Conservation (phyloP, 2,329 filamentous ascomycete genomes). For the Hysterium pulicare region DNA sequence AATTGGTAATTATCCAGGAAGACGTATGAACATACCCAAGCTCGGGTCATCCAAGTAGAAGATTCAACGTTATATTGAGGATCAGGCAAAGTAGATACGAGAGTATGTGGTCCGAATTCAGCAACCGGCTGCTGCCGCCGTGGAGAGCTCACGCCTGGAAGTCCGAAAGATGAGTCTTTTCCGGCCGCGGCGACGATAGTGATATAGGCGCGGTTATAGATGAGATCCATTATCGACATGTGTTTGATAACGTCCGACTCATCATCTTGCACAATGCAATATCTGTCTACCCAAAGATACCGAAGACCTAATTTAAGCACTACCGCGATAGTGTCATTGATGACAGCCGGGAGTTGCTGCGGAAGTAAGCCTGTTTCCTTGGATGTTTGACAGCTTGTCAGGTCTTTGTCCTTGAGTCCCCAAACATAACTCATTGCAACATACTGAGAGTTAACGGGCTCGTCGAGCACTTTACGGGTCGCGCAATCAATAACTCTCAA, state of each 20-base stretch:
- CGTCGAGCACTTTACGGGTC: not conserved
- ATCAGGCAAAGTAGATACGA: conserved; percentile 10
- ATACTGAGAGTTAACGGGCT: conserved; percentile 1
- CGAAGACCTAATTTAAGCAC: not conserved
- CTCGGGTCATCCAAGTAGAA: conserved; percentile 13
- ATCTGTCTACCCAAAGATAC: conserved; percentile 6
- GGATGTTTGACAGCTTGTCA: not conserved
- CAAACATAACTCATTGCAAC: conserved; percentile 6
- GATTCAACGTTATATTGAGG: conserved; percentile 4
- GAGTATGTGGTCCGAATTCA: not conserved
- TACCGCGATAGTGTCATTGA: conserved; percentile 4
- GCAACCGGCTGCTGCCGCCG: conserved; percentile 1
- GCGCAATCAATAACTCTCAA: conserved; percentile 4
- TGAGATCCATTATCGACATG: conserved; percentile 3
- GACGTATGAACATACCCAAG: conserved; percentile 6
- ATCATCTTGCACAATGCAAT: conserved; percentile 6
- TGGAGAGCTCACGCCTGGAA: conserved; percentile 1
- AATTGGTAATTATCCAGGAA: conserved; percentile 3
- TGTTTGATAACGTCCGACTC: not conserved
- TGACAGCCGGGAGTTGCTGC: not conserved
- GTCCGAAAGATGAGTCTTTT: conserved; percentile 1
- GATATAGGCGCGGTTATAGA: conserved; percentile 4
- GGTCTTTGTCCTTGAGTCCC: not conserved
- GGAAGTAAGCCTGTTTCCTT: not conserved
- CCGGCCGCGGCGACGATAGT: conserved; percentile 7